Base-by-base conservation (phyloP, 768 basidiomycete genomes). In the Kockovaella imperatae region DNA sequence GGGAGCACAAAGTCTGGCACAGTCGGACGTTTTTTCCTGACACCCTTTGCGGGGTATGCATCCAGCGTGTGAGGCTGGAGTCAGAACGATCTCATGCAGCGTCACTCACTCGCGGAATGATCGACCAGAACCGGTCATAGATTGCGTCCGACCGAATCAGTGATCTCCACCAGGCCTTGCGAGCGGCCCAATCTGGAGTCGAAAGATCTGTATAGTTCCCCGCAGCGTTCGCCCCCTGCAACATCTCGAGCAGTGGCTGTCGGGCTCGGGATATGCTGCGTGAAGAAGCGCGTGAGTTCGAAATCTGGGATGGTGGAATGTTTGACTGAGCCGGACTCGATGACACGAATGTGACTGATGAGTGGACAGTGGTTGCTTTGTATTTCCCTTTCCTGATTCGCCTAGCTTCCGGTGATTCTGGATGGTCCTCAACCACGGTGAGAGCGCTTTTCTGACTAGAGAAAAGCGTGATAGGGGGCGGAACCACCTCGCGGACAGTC, bases 141-240 rank as follows among this genome's bases (percentile, higher is more conserved):
- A 26, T 18, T 20, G 26, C 43, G 51, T 50, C 3, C 17, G 5
- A 14, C 4, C 13, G 7, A n/a, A 60, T 54, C 26, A 49, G 11
- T 11, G 20, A 23, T 32, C 53, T 45, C 59, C 59, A 60, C 18
- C 38, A 35, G 28, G 23, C n/a, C 50, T 53, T 56, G 35, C 59
- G 34, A n/a, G n/a, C n/a, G n/a, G n/a, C n/a, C n/a, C n/a, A n/a
- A n/a, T n/a, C n/a, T n/a, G n/a, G n/a, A n/a, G n/a, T n/a, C n/a
- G n/a, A n/a, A n/a, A n/a, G n/a, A n/a, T n/a, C n/a, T n/a, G n/a
- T n/a, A n/a, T n/a, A n/a, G n/a, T n/a, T n/a, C n/a, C n/a, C n/a
- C n/a, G n/a, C n/a, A n/a, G n/a, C n/a, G n/a, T n/a, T n/a, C n/a
- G n/a, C n/a, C n/a, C n/a, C n/a, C n/a, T n/a, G n/a, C n/a, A n/a